These are phyloP conservation scores for Mycena maculata DNA, from an alignment of 768 basidiomycete genomes.

Conservation along the genomic window DNA sequence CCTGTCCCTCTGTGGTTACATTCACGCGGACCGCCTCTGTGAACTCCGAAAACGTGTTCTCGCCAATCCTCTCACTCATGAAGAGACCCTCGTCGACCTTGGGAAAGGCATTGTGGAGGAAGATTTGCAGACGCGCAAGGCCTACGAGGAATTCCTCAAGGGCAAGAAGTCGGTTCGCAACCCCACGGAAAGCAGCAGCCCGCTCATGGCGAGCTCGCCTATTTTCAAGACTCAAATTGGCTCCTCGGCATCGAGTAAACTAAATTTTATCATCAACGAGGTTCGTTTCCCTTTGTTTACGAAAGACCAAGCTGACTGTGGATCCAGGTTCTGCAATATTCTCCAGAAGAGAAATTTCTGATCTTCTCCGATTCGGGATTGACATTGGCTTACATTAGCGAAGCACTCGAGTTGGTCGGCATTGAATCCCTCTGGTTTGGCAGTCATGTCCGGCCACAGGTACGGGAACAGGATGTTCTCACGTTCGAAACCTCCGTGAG, in stretches of 20 bases:
- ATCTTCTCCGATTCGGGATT: conserved; percentile 82
- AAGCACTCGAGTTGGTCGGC: conserved; percentile 72
- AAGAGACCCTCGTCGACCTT: conserved; percentile 49
- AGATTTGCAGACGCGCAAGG: conserved; percentile 50
- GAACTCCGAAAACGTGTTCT: conserved; percentile 59
- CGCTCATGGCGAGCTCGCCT: conserved; percentile 56
- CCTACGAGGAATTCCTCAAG: conserved; percentile 48
- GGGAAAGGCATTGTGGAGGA: conserved; percentile 50
- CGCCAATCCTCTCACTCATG: conserved; percentile 57
- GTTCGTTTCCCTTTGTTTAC: conserved; percentile 29
- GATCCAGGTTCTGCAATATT: conserved; percentile 69
- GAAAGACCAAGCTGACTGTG: background rate
- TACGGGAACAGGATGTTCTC: conserved; percentile 74
- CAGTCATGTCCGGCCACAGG: conserved; percentile 56
- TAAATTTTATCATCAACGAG: conserved; percentile 76
- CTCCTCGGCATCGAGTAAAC: conserved; percentile 75
- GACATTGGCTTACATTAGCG: conserved; percentile 76
- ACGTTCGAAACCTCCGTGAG: conserved; percentile 86
- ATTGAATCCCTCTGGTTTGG: conserved; percentile 77
- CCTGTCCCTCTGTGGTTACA: conserved; percentile 46
- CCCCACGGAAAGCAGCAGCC: no score
- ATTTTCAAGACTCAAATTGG: conserved; percentile 63
- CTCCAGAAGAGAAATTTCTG: conserved; percentile 75
- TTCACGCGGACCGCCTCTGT: conserved; percentile 67
- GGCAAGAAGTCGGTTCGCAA: no score